These are phyloP conservation scores for Yamadazyma nakazawae DNA, from an alignment of 805 yeast genomes.

Conservation along the genomic window DNA sequence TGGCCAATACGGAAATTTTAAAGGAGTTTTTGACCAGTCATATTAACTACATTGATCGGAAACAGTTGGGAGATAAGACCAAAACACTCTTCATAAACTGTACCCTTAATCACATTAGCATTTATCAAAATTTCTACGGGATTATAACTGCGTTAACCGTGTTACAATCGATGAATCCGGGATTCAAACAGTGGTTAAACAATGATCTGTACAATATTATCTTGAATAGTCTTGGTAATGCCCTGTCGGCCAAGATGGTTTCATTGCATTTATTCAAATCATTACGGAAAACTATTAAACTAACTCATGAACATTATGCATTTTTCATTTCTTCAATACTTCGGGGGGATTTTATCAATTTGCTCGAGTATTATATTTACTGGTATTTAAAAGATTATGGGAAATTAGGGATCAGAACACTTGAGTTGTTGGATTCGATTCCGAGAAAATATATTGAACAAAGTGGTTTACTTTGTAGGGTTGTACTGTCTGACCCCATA, in stretches of 20 bases:
- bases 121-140: conserved; percentile 35
- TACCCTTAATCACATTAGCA: conserved; percentile 30
- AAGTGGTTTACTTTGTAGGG: not conserved
- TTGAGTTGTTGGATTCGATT: conserved; percentile 13
- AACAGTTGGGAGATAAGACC: conserved; percentile 15
- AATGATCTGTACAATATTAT: conserved; percentile 30
- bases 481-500: too few relatives aligned
- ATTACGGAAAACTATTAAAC: conserved; percentile 12
- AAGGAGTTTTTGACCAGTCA: conserved; percentile 22
- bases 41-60: conserved; percentile 18
- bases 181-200: conserved; percentile 25
- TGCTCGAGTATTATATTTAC: conserved; percentile 22
- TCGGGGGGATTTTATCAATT: conserved; percentile 22
- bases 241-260: conserved; percentile 26
- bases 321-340: conserved; percentile 23
- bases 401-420: conserved; percentile 6
- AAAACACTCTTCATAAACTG: conserved; percentile 33
- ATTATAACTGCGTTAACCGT: conserved; percentile 19
- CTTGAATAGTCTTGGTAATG: conserved; percentile 22
- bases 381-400: conserved; percentile 19
- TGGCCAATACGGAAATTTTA: conserved; percentile 27
- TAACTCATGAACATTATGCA: conserved; percentile 18
- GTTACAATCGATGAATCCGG: conserved; percentile 16
- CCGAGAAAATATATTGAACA: conserved; percentile 7
- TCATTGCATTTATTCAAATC: conserved; percentile 23